Conservation (phyloP, 108 stramenopile species). For the Fragilaria crotonensis region DNA sequence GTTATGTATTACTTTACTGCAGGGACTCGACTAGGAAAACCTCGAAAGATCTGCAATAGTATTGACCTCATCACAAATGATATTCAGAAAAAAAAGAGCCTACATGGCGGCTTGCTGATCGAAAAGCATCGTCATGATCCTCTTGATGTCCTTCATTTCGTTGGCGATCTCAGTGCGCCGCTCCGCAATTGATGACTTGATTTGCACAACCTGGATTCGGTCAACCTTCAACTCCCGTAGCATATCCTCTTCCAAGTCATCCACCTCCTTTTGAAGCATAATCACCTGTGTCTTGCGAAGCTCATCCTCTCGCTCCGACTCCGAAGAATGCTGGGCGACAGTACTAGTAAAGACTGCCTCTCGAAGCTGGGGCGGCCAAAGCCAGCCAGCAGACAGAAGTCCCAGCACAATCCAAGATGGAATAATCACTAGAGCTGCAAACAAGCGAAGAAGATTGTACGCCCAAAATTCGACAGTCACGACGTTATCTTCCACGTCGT, state of each 20-base stretch:
- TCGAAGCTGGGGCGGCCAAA: constrained; percentile 79
- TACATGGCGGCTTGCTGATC: constrained; percentile 28
- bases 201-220: constrained; percentile 40
- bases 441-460: constrained; percentile 27
- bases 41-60: too few species aligned
- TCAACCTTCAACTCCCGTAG: constrained; percentile 36
- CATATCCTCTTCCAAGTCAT: constrained; percentile 22
- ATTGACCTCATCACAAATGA: too few species aligned
- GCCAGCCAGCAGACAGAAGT: constrained; percentile 51
- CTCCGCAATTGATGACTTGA: constrained; percentile 38
- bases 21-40: too few species aligned
- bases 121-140: constrained; percentile 56
- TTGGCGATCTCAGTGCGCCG: constrained; percentile 44
- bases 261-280: constrained; percentile 27
- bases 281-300: constrained; percentile 39
- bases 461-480: constrained; percentile 32
- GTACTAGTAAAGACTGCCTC: constrained; percentile 38
- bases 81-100: too few species aligned
- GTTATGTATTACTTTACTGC: too few species aligned
- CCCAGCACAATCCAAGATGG: constrained; percentile 66
- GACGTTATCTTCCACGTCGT: constrained; percentile 34
- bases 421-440: constrained; percentile 43
- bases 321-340: constrained; percentile 35
- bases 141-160: constrained; percentile 60
- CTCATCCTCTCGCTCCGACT: constrained; percentile 38